Conservation (phyloP, 768 basidiomycete genomes). For the Hydnomerulius pinastri region DNA sequence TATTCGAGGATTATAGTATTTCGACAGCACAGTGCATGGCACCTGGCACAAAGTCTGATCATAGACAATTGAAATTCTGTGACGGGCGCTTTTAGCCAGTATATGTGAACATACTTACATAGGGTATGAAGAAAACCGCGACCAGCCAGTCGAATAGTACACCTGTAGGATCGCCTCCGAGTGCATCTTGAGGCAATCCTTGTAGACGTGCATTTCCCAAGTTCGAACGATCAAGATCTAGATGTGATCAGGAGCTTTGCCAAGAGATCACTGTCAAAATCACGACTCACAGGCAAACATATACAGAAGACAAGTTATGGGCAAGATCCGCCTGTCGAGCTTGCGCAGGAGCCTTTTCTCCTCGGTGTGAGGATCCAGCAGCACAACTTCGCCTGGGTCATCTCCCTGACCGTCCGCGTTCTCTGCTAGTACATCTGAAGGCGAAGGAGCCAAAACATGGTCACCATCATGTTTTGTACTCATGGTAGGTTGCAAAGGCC, state of each 20-base stretch:
- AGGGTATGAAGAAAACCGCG: slow-evolving; percentile 78
- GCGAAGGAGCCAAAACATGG: background rate
- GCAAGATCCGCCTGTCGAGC: slow-evolving; percentile 66
- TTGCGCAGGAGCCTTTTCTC: slow-evolving; percentile 62
- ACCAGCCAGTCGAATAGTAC: slow-evolving; percentile 77
- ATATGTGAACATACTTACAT: slow-evolving; percentile 52
- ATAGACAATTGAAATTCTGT: background rate
- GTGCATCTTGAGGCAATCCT: slow-evolving; percentile 62
- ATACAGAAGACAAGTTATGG: slow-evolving; percentile 72
- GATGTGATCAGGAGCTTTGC: background rate
- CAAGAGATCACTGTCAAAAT: background rate
- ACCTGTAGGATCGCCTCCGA: slow-evolving; percentile 70
- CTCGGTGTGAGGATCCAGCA: slow-evolving; percentile 27
- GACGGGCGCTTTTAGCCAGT: background rate
- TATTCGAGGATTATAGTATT: slow-evolving; percentile 64
- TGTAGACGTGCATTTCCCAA: slow-evolving; percentile 79
- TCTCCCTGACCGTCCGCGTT: slow-evolving; percentile 8
- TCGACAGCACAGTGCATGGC: slow-evolving; percentile 67
- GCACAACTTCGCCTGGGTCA: slow-evolving; percentile 19
- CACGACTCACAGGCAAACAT: slow-evolving; percentile 70
- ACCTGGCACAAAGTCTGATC: slow-evolving; percentile 68
- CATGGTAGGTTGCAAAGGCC: slow-evolving; percentile 6
- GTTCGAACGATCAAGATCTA: slow-evolving; percentile 73
- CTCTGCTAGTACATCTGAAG: slow-evolving; percentile 6
- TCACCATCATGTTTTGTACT: slow-evolving; percentile 14